Percentiles rank a stretch among this genome's conserved stretches.
Evolutionary conservation across 2,329 filamentous ascomycete species (phyloP).

Genomic region (Fusarium pilosicola): DNA sequence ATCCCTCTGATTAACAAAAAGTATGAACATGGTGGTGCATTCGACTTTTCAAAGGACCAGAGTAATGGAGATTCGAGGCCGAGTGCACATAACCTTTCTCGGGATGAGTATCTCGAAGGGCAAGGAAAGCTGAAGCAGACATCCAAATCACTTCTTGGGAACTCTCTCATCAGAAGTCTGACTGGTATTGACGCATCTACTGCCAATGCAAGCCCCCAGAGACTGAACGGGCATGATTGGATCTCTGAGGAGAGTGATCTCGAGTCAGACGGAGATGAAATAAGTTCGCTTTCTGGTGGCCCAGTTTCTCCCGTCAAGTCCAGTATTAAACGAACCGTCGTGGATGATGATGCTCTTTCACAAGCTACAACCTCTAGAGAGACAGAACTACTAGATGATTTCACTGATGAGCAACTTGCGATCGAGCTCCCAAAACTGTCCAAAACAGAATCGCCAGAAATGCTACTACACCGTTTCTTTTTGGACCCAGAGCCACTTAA

Average conservation of each 20-base stretch:
- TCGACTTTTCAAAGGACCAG: slow-evolving; percentile 55
- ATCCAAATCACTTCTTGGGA: slow-evolving; percentile 42
- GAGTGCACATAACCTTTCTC: slow-evolving; percentile 52
- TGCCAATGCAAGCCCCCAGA: slow-evolving; percentile 50
- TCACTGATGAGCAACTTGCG: slow-evolving; percentile 56
- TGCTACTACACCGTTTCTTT: slow-evolving; percentile 65
- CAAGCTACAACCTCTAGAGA: slow-evolving; percentile 63
- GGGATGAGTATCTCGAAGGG: slow-evolving; percentile 60
- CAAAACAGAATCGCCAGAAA: slow-evolving; percentile 59
- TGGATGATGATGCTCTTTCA: slow-evolving; percentile 67
- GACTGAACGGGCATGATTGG: slow-evolving; percentile 51
- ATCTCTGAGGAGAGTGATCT: slow-evolving; percentile 62
- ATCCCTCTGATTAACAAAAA: slow-evolving; percentile 67
- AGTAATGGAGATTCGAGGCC: slow-evolving; percentile 44
- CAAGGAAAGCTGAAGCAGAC: slow-evolving; percentile 56
- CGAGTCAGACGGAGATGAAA: slow-evolving; percentile 66
- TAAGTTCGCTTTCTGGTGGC: slow-evolving; percentile 61
- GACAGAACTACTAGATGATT: slow-evolving; percentile 57
- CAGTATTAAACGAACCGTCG: slow-evolving; percentile 54
- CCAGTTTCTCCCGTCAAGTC: slow-evolving; percentile 62
- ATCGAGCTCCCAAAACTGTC: slow-evolving; percentile 61
- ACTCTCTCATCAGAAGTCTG: slow-evolving; percentile 43
- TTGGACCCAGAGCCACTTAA: slow-evolving; percentile 66
- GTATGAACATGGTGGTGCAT: slow-evolving; percentile 66
- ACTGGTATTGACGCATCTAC: slow-evolving; percentile 40